Evolutionary conservation across 148 eudicot genomes (phyloP).

Genomic region (Persicaria maculosa): DNA sequence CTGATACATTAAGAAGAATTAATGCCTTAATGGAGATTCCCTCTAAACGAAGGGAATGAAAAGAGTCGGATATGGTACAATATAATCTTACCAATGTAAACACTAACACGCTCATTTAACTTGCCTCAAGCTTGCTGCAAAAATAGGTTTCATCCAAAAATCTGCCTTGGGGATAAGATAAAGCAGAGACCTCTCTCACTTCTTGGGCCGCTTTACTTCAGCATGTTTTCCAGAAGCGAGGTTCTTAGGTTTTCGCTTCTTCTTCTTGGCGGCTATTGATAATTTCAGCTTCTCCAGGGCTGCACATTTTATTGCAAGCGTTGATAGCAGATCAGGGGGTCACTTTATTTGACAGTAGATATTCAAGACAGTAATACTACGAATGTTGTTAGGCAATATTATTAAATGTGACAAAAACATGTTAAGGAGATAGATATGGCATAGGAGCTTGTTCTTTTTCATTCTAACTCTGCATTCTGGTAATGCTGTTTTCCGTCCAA

Average conservation of each 20-base stretch:
- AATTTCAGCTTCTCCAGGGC: conserved; percentile 12
- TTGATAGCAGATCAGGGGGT: background rate
- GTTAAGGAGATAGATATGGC: background rate
- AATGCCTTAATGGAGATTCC: background rate
- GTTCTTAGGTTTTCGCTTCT: conserved; percentile 5
- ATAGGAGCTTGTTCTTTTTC: background rate
- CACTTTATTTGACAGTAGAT: background rate
- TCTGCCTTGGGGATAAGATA: background rate
- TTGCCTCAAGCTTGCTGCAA: conserved; percentile 4
- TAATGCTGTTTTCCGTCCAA: background rate
- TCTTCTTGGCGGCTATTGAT: background rate
- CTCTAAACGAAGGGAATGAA: background rate
- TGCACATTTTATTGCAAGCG: background rate
- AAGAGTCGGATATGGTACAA: background rate
- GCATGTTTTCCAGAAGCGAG: background rate
- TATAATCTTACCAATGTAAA: background rate
- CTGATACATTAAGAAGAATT: background rate
- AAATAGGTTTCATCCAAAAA: background rate
- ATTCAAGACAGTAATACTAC: background rate
- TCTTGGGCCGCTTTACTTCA: background rate
- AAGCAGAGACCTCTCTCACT: background rate
- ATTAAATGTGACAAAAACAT: background rate
- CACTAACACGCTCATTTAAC: background rate
- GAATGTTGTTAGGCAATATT: background rate
- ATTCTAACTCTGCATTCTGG: background rate